Percentiles rank a stretch among this genome's conserved stretches.
Evolutionary conservation across 345 rosid genomes (phyloP).

Genomic region (Salix arbutifolia): DNA sequence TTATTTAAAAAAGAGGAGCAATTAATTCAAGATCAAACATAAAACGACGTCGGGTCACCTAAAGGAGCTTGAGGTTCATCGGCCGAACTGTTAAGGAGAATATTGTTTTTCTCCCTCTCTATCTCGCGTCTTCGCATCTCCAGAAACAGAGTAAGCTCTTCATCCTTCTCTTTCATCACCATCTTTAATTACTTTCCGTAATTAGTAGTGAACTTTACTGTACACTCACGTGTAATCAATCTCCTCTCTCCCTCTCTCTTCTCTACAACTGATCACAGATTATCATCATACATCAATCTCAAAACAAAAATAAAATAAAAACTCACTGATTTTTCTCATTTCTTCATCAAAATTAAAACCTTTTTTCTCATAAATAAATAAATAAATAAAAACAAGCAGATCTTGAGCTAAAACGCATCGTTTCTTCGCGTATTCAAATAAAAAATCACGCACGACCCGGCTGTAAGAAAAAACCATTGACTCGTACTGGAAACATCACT

Average conservation of each 20-base stretch:
- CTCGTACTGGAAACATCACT: no score
- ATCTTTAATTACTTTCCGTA: not conserved
- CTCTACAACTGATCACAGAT: not conserved
- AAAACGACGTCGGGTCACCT: not conserved
- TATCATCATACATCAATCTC: not conserved
- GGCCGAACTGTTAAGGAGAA: not conserved
- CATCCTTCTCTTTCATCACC: slow-evolving; percentile 26
- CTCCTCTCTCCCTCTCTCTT: not conserved
- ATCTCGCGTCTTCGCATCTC: slow-evolving; percentile 26
- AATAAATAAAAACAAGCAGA: no score
- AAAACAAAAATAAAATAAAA: no score
- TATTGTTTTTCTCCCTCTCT: slow-evolving; percentile 9
- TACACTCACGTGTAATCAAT: not conserved
- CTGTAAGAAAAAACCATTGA: no score
- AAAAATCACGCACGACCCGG: no score
- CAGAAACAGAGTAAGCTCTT: slow-evolving; percentile 22
- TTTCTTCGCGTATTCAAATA: no score
- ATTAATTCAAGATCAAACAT: no score
- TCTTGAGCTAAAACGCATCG: no score
- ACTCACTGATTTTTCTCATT: not conserved
- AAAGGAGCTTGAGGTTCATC: not conserved
- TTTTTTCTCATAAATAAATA: not conserved
- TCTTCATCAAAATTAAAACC: not conserved
- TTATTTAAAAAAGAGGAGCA: no score
- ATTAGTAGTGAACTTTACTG: not conserved